Evolutionary conservation across 441 rosid species (phyloP), one percentile per base, ranked within the genome.

Genomic region (Erodium trifolium): DNA sequence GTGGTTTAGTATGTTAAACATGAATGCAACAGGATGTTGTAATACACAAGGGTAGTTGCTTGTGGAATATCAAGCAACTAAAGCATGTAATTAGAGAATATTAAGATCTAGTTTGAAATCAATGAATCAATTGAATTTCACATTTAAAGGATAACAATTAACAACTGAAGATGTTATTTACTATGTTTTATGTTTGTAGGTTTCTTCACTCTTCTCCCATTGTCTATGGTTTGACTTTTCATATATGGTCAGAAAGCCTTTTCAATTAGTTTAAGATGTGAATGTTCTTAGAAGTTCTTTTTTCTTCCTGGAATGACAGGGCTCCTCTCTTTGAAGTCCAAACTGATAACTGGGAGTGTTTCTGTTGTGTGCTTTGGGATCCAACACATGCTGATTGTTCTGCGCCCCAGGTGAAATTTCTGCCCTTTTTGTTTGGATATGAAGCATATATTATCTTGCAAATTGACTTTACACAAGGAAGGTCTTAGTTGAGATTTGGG

Each of bases 291-390:
- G 29, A 57, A 18, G 19, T 62, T 67, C 65, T 63, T 39, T 12
- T n/a, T 51, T 5, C 18, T 51, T 51, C 14, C n/a, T 11, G 62
- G 73, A 69, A 63, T 68, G 37, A 27, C 81, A 95, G 99, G 90
- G 99, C 98, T 69, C 98, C 99, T 60, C 83, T 89, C 71, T 84
- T 81, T 81, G 96, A 90, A 79, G 87, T 86, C 75, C 99, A 95
- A 80, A 87, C 90, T 69, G 89, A 87, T 78, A 77, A 85, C 51
- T 95, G 99, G 97, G 98, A 89, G 71, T 95, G 99, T 83, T 95
- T 82, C 79, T 86, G 90, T 75, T 82, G 83, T 72, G 77, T 95
- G 72, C 80, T 74, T 29, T 92, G 98, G 99, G 92, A 95, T 78
- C 93, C 98, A 49, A 53, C 73, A 31, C 93, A 69, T 81, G 89